These are phyloP conservation scores for Debaryomyces robertsiae DNA, from an alignment of 1,139 yeast genomes.

Conservation along the genomic window DNA sequence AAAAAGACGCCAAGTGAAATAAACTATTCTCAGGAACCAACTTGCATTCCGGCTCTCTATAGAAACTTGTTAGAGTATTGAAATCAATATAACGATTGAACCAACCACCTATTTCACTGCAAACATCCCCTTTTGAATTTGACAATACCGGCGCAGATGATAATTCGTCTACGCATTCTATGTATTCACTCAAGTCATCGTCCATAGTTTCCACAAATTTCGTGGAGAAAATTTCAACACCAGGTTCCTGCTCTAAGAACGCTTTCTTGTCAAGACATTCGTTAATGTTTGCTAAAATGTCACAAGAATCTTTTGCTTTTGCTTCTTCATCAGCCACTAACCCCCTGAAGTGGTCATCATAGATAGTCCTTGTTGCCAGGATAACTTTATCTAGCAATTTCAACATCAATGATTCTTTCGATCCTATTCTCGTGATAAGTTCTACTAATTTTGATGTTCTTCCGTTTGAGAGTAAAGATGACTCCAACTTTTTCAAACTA, in stretches of 20 bases:
- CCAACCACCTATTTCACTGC: constrained; percentile 26
- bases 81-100: constrained; percentile 22
- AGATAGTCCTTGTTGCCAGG: constrained; percentile 8
- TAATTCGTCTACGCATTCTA: constrained; percentile 15
- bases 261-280: neutral
- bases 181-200: constrained; percentile 28
- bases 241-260: neutral
- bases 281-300: constrained; percentile 10
- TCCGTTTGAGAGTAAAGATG: constrained; percentile 10
- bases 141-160: constrained; percentile 11
- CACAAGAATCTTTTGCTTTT: neutral
- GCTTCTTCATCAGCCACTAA: neutral
- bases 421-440: constrained; percentile 1
- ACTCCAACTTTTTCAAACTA: constrained; percentile 25
- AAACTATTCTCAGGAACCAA: constrained; percentile 17
- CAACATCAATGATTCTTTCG: neutral
- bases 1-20: constrained; percentile 15
- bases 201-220: constrained; percentile 31
- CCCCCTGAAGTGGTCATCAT: constrained; percentile 12
- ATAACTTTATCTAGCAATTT: constrained; percentile 7
- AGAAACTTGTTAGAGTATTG: constrained; percentile 13
- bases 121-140: constrained; percentile 14
- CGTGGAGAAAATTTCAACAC: constrained; percentile 20
- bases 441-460: constrained; percentile 7
- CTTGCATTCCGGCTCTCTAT: constrained; percentile 12